Evolutionary conservation across 2,329 filamentous ascomycete species (phyloP).

Genomic region (Arthrobotrys iridis): DNA sequence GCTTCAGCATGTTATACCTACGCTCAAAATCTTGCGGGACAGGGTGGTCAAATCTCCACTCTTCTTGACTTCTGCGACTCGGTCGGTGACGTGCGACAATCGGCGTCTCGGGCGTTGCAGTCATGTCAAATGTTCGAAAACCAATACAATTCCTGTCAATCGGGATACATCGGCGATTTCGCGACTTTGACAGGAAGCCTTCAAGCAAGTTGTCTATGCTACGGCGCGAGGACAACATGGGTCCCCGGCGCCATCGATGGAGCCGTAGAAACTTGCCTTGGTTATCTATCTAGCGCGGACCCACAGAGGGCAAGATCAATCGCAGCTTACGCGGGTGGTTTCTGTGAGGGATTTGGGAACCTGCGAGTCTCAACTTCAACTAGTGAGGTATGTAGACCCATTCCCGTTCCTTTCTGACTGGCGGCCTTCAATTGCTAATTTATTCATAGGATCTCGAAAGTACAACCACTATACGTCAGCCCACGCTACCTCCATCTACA

Average conservation of each 20-base stretch:
- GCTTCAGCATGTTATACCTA: constrained; percentile 45
- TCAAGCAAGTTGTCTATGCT: constrained; percentile 51
- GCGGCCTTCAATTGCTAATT: neutral
- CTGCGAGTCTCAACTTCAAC: constrained; percentile 16
- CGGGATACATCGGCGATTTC: constrained; percentile 11
- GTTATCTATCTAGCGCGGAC: constrained; percentile 18
- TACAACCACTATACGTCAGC: constrained; percentile 20
- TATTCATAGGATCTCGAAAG: constrained; percentile 16
- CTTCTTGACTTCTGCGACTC: constrained; percentile 34
- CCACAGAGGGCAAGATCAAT: constrained; percentile 18
- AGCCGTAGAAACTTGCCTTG: constrained; percentile 25
- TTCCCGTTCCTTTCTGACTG: neutral
- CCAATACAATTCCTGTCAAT: constrained; percentile 24
- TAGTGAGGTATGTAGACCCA: constrained; percentile 14
- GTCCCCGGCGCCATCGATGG: constrained; percentile 24
- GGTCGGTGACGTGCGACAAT: constrained; percentile 31
- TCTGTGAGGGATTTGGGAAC: constrained; percentile 39
- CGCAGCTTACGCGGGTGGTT: neutral
- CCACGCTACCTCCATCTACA: neutral
- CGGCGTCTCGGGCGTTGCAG: constrained; percentile 25
- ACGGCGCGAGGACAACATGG: constrained; percentile 26
- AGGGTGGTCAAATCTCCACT: constrained; percentile 32
- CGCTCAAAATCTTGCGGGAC: constrained; percentile 38
- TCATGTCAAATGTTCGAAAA: constrained; percentile 37
- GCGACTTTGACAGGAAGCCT: constrained; percentile 8